These are phyloP conservation scores for Cladosporium sp. DNA, from an alignment of 2,329 filamentous ascomycete genomes.

Conservation along the genomic window DNA sequence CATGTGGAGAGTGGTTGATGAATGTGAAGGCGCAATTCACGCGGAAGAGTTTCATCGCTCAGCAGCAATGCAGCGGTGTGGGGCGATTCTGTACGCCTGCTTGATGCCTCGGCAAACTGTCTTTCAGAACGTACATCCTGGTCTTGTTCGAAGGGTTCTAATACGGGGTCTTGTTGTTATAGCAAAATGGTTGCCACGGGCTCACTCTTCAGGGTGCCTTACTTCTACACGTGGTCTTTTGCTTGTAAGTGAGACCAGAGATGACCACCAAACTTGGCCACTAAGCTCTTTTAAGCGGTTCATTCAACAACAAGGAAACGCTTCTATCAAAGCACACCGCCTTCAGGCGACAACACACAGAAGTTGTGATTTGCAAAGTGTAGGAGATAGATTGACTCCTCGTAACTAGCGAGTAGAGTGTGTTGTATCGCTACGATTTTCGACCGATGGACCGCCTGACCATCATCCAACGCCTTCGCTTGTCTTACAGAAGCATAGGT, in stretches of 20 bases:
- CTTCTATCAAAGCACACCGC: neutral
- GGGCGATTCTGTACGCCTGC: neutral
- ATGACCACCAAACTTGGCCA: neutral
- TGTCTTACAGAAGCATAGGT: slow-evolving; percentile 17
- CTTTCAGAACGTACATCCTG: neutral
- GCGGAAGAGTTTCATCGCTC: neutral
- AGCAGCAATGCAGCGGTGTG: neutral
- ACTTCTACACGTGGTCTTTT: neutral
- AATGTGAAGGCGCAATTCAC: neutral
- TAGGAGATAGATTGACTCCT: neutral
- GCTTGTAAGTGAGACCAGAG: neutral
- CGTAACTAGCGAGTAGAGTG: neutral
- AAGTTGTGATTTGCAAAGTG: neutral
- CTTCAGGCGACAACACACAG: neutral
- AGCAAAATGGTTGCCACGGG: neutral
- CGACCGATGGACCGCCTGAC: neutral
- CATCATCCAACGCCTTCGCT: slow-evolving; percentile 20
- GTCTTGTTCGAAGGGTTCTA: neutral
- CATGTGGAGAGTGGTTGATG: neutral
- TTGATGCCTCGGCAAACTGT: neutral
- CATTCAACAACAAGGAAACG: neutral
- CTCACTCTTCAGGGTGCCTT: neutral
- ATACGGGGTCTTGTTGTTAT: neutral
- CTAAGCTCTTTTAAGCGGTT: neutral
- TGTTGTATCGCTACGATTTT: neutral